Base-by-base conservation (phyloP, 306 rosid species). In the Castanea sativa region DNA sequence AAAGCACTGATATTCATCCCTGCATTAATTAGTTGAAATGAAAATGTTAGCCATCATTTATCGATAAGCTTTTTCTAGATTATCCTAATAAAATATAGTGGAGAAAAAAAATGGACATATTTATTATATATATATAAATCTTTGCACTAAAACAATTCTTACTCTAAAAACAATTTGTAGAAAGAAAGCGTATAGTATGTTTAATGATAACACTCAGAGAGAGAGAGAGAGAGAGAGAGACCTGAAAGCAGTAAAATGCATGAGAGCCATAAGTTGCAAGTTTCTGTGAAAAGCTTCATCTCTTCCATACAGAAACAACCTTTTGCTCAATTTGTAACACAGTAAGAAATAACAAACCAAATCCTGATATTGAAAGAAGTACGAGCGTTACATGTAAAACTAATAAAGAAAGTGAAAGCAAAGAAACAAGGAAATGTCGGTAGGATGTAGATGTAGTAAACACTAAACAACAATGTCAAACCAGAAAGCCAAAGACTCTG, bases 241-340 rank as follows among this genome's bases (percentile, higher is more conserved):
- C 98, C 98, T 78, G 91, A 84, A 69, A 71, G 64, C 3, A 87
- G 85, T 74, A 84, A 55, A 82, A 86, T 67, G 83, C 13, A 45
- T 67, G 80, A 77, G 77, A 90, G 74, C 30, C 87, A 64, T 3
- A 86, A 56, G 43, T 61, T 9, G 83, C 45, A 77, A 33, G 33
- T 60, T 78, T 76, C 76, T 60, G 61, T 67, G 71, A 25, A 45
- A 84, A 59, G 56, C 78, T 87, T 91, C 91, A 85, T 93, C 85
- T 80, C 85, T 74, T 35, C 51, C 45, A 65, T 52, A 11, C 74
- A 65, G 33, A 64, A 58, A 51, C n/a, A 76, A 74, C 11, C 61
- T 21, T 79, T 57, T 67, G 56, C 74, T 71, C 49, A 63, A 60
- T 55, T 61, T 23, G 19, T 14, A 38, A 15, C 41, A 23, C 43